Base-by-base conservation (phyloP, 2,329 filamentous ascomycete species). In the Dothideomycetidae sp. region DNA sequence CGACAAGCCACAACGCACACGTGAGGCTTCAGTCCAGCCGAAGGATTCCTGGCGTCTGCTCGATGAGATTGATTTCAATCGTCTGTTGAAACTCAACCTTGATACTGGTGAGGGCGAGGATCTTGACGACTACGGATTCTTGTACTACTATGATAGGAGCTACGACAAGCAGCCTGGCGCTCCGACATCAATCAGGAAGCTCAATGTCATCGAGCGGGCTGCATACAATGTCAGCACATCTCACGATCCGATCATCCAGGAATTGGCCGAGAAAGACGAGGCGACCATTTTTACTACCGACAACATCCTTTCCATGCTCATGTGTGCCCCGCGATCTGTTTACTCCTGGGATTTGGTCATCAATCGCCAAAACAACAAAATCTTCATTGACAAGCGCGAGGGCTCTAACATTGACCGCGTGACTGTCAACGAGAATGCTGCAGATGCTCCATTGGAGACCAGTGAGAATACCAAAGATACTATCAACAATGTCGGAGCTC, bases 261-360 rank as follows among this genome's bases (percentile, higher is more conserved):
- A 96, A 58, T 75, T 96, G 39, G 82, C 90, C 45, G 88, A 96
- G 52, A 92, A 86, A 68, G 77, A 93, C 55, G 86, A 94, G 65
- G 90, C 86, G 32, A 90, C 83, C 50, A 88, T 98, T 54, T 98
- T 96, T 56, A 85, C 90, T 46, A 94, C 90, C 31, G 86, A 94
- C 61, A 93, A 80, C 64, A 86, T 98, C 52, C 75, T 98, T 42
- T 96, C 88, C 48, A 96, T 94, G 85, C 78, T 98, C 53, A 98
- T 98, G 90, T 98, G 90, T 64, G 78, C 90, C 36, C 82, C 90
- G 42, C 83, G 92, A 53, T 93, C 84, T 41, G 83, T 98, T 46
- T 96, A 96, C 69, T 86, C 86, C 30, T 98, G 90, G 90, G 90
- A 98, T 62, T 78, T 98, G 52, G 80, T 98, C 56, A 92, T 98